A percentile compares a stretch with the other conserved stretches of the same genome.
Conservation (phyloP, 2,329 filamentous ascomycete species). For the Phialophora macrospora region DNA sequence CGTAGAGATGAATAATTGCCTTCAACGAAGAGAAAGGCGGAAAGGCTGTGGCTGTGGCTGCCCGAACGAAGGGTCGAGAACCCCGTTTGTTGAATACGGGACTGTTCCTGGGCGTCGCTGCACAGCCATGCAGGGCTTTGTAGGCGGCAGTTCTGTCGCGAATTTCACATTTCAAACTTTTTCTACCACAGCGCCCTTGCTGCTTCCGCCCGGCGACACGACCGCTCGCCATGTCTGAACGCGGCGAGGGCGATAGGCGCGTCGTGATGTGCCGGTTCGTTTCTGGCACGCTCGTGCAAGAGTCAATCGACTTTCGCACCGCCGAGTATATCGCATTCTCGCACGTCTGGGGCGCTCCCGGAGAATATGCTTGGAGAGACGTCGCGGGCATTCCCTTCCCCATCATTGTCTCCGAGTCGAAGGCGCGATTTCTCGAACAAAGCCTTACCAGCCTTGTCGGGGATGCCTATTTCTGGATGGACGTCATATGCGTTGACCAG, state of each 20-base stretch:
- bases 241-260: neutral
- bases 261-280: conserved; percentile 10
- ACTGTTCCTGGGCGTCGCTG: neutral
- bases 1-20: too few relatives aligned
- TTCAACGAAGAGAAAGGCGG: neutral
- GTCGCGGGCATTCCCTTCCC: neutral
- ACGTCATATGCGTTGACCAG: conserved; percentile 17
- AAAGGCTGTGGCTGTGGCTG: too few relatives aligned
- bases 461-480: conserved; percentile 19
- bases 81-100: neutral
- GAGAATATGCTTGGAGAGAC: neutral
- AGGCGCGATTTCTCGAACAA: conserved; percentile 3
- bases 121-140: neutral
- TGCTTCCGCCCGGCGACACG: neutral
- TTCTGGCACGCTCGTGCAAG: neutral
- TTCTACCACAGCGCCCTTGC: neutral
- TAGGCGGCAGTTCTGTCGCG: neutral
- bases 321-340: conserved; percentile 15
- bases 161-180: neutral
- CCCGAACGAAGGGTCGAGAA: neutral
- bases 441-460: conserved; percentile 1
- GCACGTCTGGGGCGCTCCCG: conserved; percentile 7
- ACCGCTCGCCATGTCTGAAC: neutral
- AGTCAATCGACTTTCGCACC: neutral
- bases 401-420: conserved; percentile 2